Base-by-base conservation (phyloP, 768 basidiomycete genomes). In the Kwoniella sp. region DNA sequence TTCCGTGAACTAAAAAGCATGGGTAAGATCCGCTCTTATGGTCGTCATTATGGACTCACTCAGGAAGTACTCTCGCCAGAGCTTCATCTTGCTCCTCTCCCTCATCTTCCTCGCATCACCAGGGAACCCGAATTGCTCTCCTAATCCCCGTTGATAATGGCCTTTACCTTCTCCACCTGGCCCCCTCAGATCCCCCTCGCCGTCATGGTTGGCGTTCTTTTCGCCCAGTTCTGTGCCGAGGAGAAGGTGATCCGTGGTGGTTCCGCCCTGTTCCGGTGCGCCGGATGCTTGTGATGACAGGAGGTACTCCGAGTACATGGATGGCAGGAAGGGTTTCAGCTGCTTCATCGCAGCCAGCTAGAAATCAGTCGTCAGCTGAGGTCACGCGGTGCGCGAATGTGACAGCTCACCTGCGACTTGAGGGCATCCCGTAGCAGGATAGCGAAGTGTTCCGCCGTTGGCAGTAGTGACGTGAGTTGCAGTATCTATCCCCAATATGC, bases 381-480 rank as follows among this genome's bases (percentile, higher is more conserved):
- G 17, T 49, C 40, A 25, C 29, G 20, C 44, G 51, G 33, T 22
- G 25, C 22, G 26, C n/a, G 7, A 12, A 32, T 8, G 9, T 32
- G 15, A 9, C 8, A 14, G 29, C 65, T 39, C 31, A 69, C 62
- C 63, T 95, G 88, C 4, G 84, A 78, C 76, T 91, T 95, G 59
- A 99, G 80, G 3, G 88, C 85, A 62, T 92, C 87, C 7, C 91
- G 84, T 0, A 99, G 81, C 5, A 89, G 78, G 1, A 85, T 81
- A 69, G 92, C 95, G 78, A 98, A 99, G 27, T 85, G 80, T 63
- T 95, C 91, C 15, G 92, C 93, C 0, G 89, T 90, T 14, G 91
- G 90, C 23, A 91, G 81, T 22, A 98, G 80, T 1, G 90, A 89
- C 0, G 93, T 96, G 46, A 99, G 77, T 77, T 98, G 95, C 11